These are phyloP conservation scores for Onygenales sp. DNA, from an alignment of 2,329 filamentous ascomycete genomes.

Conservation along the genomic window DNA sequence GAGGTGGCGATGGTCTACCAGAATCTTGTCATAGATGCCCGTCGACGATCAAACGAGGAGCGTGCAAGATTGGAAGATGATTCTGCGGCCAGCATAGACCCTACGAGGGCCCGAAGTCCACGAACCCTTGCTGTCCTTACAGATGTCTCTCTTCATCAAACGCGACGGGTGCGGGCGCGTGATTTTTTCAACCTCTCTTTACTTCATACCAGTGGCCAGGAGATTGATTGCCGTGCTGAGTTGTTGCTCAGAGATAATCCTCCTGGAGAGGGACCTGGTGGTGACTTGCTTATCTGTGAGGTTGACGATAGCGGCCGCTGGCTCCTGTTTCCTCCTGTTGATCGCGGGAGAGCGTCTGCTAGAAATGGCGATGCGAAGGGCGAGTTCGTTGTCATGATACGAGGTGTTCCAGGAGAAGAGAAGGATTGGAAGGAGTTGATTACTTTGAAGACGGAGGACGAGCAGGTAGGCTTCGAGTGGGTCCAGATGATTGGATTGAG, in stretches of 20 bases:
- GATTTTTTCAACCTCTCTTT: conserved; percentile 84
- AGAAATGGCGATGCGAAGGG: conserved; percentile 62
- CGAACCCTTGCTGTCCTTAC: conserved; percentile 64
- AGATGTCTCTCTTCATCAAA: conserved; percentile 62
- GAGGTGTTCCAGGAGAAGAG: conserved; percentile 53
- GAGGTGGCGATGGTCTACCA: conserved; percentile 57
- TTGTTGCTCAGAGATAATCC: conserved; percentile 75
- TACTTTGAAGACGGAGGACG: conserved; percentile 64
- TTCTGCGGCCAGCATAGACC: conserved; percentile 73
- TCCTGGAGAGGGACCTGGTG: conserved; percentile 54
- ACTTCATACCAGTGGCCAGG: conserved; percentile 78
- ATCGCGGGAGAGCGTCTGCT: conserved; percentile 63
- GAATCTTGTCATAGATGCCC: conserved; percentile 64
- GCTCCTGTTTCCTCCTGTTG: conserved; percentile 87
- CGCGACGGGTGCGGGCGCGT: conserved; percentile 74
- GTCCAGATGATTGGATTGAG: conserved; percentile 66
- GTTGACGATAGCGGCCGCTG: conserved; percentile 68
- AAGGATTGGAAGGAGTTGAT: conserved; percentile 77
- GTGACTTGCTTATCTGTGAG: conserved; percentile 88
- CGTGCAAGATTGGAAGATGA: conserved; percentile 70
- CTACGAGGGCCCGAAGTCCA: conserved; percentile 68
- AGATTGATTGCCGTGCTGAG: conserved; percentile 82
- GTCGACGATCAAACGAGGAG: conserved; percentile 64
- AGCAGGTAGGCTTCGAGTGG: conserved; percentile 77
- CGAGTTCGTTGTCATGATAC: conserved; percentile 79